phyloP scores from a whole-genome alignment of 768 basidiomycete species.

The Leccinellum rugosiceps region DNA sequence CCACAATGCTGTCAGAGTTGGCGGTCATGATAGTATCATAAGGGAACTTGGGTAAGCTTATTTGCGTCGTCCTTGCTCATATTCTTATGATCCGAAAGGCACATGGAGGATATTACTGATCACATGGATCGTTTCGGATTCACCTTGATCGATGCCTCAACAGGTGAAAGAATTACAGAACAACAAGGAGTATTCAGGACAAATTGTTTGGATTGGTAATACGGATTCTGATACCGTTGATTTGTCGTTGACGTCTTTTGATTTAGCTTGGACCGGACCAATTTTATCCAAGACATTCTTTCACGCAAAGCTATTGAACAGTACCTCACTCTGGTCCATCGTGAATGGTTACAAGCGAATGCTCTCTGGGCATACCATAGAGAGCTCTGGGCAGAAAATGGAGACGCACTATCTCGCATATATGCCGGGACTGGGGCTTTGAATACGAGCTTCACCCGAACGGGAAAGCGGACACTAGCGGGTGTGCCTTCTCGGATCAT shows the following conservation, averaged over 20 bases:
- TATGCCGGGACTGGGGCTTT: slow-evolving; percentile 93
- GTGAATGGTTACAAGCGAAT: slow-evolving; percentile 68
- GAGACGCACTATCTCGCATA: slow-evolving; percentile 87
- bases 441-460: slow-evolving; percentile 94
- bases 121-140: slow-evolving; percentile 82
- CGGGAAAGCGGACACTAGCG: slow-evolving; percentile 89
- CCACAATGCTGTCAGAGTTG: slow-evolving; percentile 73
- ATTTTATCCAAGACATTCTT: slow-evolving; percentile 94
- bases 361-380: slow-evolving; percentile 85
- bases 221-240: background rate
- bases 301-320: slow-evolving; percentile 79
- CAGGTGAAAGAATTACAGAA: slow-evolving; percentile 73
- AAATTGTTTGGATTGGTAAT: slow-evolving; percentile 92
- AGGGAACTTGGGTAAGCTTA: slow-evolving; percentile 60
- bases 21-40: slow-evolving; percentile 85
- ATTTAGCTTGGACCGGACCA: slow-evolving; percentile 88
- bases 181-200: slow-evolving; percentile 92
- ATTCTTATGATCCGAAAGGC: slow-evolving; percentile 40
- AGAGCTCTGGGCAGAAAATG: slow-evolving; percentile 96
- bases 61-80: background rate
- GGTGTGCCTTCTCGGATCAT: slow-evolving; percentile 39
- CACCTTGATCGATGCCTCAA: slow-evolving; percentile 67
- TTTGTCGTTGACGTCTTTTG: slow-evolving; percentile 4
- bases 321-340: slow-evolving; percentile 74
- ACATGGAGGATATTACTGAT: slow-evolving; percentile 53